Conservation (phyloP, 2,329 filamentous ascomycete genomes). For the Sphaerostilbella broomeana region DNA sequence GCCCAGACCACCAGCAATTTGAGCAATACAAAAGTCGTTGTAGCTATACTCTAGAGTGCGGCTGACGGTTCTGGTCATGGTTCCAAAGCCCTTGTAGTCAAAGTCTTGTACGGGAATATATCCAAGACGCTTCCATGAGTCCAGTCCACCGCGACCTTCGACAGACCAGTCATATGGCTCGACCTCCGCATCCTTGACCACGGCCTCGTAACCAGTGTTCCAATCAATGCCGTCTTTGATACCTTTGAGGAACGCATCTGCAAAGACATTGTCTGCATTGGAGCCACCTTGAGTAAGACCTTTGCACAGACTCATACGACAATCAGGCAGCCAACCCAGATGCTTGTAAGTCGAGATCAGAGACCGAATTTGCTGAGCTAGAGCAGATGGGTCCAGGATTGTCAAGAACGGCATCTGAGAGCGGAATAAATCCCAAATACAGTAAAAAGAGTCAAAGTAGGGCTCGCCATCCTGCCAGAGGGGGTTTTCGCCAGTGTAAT, state of each 20-base stretch:
- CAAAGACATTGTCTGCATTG: constrained; percentile 64
- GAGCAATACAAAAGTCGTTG: constrained; percentile 64
- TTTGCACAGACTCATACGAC: constrained; percentile 68
- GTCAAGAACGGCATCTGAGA: constrained; percentile 64
- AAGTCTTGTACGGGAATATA: constrained; percentile 67
- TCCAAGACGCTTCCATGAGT: constrained; percentile 63
- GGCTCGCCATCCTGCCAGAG: constrained; percentile 59
- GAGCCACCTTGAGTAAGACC: constrained; percentile 70
- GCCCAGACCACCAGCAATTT: constrained; percentile 53
- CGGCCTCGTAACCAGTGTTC: constrained; percentile 61
- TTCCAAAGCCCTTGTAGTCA: constrained; percentile 60
- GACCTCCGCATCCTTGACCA: constrained; percentile 65
- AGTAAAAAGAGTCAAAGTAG: constrained; percentile 72
- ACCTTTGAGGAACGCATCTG: constrained; percentile 62
- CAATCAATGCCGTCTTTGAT: constrained; percentile 56
- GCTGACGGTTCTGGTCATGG: constrained; percentile 63
- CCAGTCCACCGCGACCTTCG: constrained; percentile 63
- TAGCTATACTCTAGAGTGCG: constrained; percentile 73
- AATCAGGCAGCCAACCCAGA: constrained; percentile 67
- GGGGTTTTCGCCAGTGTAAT: constrained; percentile 68
- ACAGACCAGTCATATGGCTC: constrained; percentile 65
- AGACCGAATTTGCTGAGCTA: constrained; percentile 61
- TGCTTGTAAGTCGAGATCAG: constrained; percentile 65
- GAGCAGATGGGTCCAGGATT: constrained; percentile 56
- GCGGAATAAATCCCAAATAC: constrained; percentile 67